These are phyloP conservation scores for Ormosia semicastrata DNA, from an alignment of 306 rosid species.

Conservation along the genomic window DNA sequence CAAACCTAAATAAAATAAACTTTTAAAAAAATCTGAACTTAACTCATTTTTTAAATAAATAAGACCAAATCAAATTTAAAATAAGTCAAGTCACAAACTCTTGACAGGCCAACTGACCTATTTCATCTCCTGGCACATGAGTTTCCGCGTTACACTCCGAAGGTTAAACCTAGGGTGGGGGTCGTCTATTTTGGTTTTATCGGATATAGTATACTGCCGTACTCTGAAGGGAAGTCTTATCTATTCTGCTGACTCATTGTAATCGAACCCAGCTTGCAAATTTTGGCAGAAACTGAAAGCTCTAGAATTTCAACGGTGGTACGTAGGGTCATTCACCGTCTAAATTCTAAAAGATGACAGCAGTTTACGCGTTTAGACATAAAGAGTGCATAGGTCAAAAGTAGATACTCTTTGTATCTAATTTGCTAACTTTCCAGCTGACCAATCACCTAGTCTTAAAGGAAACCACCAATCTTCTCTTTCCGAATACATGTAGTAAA, in stretches of 20 bases:
- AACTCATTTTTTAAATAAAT: too few species aligned
- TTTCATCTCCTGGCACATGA: not conserved
- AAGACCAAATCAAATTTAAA: too few species aligned
- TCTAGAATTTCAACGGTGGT: not conserved
- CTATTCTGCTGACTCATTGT: not conserved
- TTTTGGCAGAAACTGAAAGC: not conserved
- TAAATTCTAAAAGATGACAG: not conserved
- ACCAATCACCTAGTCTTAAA: not conserved
- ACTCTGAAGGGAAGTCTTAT: not conserved
- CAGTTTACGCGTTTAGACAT: not conserved
- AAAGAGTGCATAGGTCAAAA: not conserved
- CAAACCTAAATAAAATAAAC: too few species aligned
- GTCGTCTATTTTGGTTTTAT: not conserved
- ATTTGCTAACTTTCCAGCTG: not conserved
- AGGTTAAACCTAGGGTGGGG: not conserved
- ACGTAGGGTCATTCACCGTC: not conserved
- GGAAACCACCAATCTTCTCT: not conserved
- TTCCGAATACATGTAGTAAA: too few species aligned
- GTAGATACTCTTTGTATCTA: not conserved
- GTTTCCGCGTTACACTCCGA: not conserved
- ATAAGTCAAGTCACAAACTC: too few species aligned
- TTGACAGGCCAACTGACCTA: too few species aligned
- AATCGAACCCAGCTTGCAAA: not conserved
- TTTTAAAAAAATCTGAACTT: too few species aligned
- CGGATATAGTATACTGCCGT: not conserved